Evolutionary conservation across 2,329 filamentous ascomycete genomes (phyloP).

Genomic region (Fusarium dimerum): DNA sequence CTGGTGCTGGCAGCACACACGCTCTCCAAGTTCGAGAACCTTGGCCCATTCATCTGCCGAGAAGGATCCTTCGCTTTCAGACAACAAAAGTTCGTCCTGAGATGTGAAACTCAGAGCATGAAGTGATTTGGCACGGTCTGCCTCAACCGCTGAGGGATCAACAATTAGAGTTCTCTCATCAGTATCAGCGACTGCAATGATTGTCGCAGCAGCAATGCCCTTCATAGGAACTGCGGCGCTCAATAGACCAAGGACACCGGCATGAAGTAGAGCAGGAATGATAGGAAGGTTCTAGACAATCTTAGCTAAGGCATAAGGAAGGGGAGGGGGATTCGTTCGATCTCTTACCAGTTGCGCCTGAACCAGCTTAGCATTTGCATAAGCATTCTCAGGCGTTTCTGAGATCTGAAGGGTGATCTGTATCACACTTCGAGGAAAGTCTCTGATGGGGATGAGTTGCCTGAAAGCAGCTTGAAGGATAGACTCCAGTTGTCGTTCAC

Average conservation of each 20-base stretch:
- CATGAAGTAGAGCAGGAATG: conserved; percentile 80
- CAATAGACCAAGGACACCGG: conserved; percentile 74
- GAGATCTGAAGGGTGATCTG: conserved; percentile 81
- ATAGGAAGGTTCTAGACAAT: conserved; percentile 68
- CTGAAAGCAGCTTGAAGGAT: conserved; percentile 71
- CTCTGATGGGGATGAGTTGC: conserved; percentile 72
- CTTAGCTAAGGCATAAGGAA: conserved; percentile 13
- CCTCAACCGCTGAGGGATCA: conserved; percentile 64
- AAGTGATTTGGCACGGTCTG: conserved; percentile 65
- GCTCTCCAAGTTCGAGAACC: conserved; percentile 64
- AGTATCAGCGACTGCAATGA: conserved; percentile 58
- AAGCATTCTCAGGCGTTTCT: conserved; percentile 67
- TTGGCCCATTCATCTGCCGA: conserved; percentile 73
- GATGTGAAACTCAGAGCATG: conserved; percentile 87
- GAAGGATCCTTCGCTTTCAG: conserved; percentile 82
- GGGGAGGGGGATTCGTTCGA: neutral
- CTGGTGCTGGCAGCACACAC: conserved; percentile 58
- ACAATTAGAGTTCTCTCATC: conserved; percentile 47
- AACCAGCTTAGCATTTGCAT: conserved; percentile 59
- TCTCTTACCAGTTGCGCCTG: conserved; percentile 60
- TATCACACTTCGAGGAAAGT: conserved; percentile 75
- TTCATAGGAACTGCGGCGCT: conserved; percentile 81
- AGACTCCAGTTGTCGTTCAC: conserved; percentile 80
- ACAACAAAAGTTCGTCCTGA: conserved; percentile 69
- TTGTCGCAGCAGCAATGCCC: conserved; percentile 66